Percentiles rank a stretch among this genome's conserved stretches.
phyloP scores from a whole-genome alignment of 2,329 filamentous ascomycete species.

The Cladophialophora exuberans region DNA sequence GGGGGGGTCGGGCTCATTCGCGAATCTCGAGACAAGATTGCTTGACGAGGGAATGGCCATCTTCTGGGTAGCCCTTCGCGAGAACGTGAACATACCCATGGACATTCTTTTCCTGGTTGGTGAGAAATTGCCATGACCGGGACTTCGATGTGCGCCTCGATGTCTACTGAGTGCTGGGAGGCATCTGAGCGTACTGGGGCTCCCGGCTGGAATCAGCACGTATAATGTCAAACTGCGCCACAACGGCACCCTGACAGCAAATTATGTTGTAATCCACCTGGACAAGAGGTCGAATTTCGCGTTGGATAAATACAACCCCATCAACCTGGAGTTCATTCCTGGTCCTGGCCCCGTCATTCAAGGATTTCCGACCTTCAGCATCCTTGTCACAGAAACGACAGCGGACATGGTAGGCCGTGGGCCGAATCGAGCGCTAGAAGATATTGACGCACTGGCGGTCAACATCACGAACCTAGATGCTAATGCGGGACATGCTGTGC shows the following conservation, averaged over 20 bases:
- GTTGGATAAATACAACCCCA: too few relatives aligned
- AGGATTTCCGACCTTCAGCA: too few relatives aligned
- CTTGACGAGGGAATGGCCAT: slow-evolving; percentile 19
- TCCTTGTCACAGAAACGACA: too few relatives aligned
- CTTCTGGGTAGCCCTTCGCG: slow-evolving; percentile 9
- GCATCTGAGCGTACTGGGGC: slow-evolving; percentile 2
- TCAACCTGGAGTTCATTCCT: too few relatives aligned
- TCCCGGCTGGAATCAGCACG: neutral
- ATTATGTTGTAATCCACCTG: too few relatives aligned
- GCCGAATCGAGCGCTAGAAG: too few relatives aligned
- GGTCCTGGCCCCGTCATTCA: too few relatives aligned
- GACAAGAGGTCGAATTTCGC: too few relatives aligned
- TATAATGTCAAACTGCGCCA: slow-evolving; percentile 6
- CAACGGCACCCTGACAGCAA: slow-evolving; percentile 6
- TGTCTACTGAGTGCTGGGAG: slow-evolving; percentile 10
- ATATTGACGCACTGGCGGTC: slow-evolving; percentile 16
- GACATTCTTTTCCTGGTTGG: slow-evolving; percentile 14
- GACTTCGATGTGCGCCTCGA: slow-evolving; percentile 16
- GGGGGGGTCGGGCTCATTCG: neutral
- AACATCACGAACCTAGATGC: slow-evolving; percentile 14
- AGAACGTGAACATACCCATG: slow-evolving; percentile 6
- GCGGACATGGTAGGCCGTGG: too few relatives aligned
- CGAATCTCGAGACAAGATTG: neutral
- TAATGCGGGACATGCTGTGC: neutral
- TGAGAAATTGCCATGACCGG: slow-evolving; percentile 1